Conservation (phyloP, 345 rosid species). For the Acer yangbiense region DNA sequence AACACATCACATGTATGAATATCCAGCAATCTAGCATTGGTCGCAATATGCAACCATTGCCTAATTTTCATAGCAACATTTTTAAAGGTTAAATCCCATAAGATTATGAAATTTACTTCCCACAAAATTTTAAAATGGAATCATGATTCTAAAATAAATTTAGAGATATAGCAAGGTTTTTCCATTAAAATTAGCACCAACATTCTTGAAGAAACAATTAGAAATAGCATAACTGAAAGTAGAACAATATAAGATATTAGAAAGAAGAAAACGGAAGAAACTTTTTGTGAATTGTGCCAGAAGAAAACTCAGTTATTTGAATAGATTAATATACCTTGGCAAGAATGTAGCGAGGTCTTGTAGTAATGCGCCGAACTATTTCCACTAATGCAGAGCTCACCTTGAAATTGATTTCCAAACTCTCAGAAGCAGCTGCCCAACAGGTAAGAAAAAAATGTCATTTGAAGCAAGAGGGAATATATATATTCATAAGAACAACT, state of each 20-base stretch:
- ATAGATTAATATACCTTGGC: slow-evolving; percentile 68
- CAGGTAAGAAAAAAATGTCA: slow-evolving; percentile 13
- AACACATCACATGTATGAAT: neutral
- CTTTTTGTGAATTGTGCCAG: neutral
- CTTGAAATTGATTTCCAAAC: slow-evolving; percentile 89
- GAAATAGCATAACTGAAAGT: neutral
- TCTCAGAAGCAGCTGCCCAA: slow-evolving; percentile 80
- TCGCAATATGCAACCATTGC: neutral
- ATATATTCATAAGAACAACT: neutral
- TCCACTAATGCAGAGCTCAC: slow-evolving; percentile 98
- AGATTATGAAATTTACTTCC: neutral
- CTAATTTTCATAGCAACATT: neutral
- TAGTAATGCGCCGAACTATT: slow-evolving; percentile 70
- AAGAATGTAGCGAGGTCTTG: slow-evolving; percentile 92
- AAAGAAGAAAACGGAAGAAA: neutral
- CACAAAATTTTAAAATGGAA: neutral
- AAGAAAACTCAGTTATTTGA: neutral
- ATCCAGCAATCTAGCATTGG: too few relatives aligned
- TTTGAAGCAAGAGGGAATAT: neutral
- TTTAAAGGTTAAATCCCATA: neutral
- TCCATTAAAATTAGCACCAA: neutral
- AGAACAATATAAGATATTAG: neutral
- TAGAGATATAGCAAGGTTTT: neutral
- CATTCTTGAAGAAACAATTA: neutral
- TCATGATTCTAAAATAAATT: neutral